Evolutionary conservation across 192 early-diverging fungal genomes (phyloP).

Genomic region (Podila epigama): DNA sequence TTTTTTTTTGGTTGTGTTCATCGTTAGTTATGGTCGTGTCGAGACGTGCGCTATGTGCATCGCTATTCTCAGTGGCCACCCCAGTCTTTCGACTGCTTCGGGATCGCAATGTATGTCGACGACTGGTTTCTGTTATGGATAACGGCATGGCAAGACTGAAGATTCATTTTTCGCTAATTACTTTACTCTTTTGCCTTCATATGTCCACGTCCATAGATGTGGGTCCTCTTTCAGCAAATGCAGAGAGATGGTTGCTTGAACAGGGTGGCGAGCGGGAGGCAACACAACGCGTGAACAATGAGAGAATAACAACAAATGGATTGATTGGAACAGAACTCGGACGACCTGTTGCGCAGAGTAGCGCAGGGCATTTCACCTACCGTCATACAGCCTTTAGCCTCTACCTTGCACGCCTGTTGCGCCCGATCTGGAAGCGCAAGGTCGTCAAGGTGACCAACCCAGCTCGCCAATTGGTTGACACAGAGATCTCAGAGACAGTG

Average conservation of each 20-base stretch:
- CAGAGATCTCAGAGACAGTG: conserved; percentile 33
- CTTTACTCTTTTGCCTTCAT: background rate
- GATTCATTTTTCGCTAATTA: background rate
- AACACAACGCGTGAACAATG: conserved; percentile 10
- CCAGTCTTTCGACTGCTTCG: conserved; percentile 4
- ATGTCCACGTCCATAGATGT: conserved; percentile 11
- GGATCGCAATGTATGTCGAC: conserved; percentile 46
- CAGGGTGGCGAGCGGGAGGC: conserved; percentile 40
- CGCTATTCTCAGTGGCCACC: conserved; percentile 67
- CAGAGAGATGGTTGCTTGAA: conserved; percentile 36
- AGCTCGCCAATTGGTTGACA: conserved; percentile 17
- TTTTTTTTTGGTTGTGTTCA: conserved; percentile 11
- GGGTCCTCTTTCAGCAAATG: conserved; percentile 28
- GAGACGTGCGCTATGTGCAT: conserved; percentile 91
- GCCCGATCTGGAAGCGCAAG: conserved; percentile 75
- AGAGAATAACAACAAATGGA: conserved; percentile 6
- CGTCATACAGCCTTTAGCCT: conserved; percentile 79
- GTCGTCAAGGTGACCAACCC: conserved; percentile 31
- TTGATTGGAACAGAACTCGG: conserved; percentile 43
- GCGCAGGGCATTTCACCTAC: conserved; percentile 64
- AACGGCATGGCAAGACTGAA: background rate
- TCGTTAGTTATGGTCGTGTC: conserved; percentile 63
- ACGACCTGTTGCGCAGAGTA: conserved; percentile 33
- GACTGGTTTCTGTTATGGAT: too few species aligned
- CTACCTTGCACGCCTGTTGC: conserved; percentile 75